Evolutionary conservation across 2,329 filamentous ascomycete genomes (phyloP).

Genomic region (Blastomyces emzantsi): DNA sequence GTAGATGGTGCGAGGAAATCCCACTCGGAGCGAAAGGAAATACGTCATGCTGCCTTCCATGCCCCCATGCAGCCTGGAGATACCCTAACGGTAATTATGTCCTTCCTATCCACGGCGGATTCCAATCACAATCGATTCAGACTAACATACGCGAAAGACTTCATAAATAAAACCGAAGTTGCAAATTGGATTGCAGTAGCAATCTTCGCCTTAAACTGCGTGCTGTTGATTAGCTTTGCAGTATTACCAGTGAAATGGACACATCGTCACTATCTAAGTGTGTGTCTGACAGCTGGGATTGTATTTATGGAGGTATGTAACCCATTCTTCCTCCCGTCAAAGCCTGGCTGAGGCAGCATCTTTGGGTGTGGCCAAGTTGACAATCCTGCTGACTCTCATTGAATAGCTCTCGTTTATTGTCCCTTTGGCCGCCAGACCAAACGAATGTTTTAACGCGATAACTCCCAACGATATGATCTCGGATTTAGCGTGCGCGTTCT

Average conservation of each 20-base stretch:
- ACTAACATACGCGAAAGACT: constrained; percentile 31
- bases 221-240: constrained; percentile 70
- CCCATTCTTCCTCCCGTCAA: background rate
- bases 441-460: constrained; percentile 80
- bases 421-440: constrained; percentile 65
- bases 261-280: constrained; percentile 83
- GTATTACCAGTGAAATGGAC: constrained; percentile 81
- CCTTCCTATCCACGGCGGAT: constrained; percentile 8
- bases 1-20: constrained; percentile 50
- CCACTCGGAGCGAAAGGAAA: constrained; percentile 34
- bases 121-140: background rate
- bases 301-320: constrained; percentile 63
- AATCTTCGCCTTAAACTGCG: constrained; percentile 61
- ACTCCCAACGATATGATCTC: constrained; percentile 90
- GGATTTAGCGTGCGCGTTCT: constrained; percentile 73
- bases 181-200: constrained; percentile 79
- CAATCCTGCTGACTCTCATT: constrained; percentile 20
- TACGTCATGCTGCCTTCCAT: constrained; percentile 75
- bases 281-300: constrained; percentile 70
- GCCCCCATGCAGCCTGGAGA: constrained; percentile 72
- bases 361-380: background rate
- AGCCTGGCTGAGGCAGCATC: background rate
- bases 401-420: constrained; percentile 78
- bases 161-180: constrained; percentile 50
- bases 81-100: constrained; percentile 48